Base-by-base conservation (phyloP, 345 rosid species). In the Citrus australasica region DNA sequence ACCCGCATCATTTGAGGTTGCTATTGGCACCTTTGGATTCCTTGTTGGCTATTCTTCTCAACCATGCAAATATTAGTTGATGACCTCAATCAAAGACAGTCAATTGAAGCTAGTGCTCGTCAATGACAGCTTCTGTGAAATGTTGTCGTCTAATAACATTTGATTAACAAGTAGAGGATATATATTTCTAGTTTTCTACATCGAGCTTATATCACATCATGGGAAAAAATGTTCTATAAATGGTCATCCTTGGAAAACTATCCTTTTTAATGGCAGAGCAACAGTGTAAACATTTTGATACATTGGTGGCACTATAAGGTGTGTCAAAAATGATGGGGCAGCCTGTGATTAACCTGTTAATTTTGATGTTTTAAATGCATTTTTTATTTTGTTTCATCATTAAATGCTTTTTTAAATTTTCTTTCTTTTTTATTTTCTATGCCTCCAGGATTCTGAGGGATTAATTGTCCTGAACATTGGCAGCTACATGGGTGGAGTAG, bases 401-500 rank as follows among this genome's bases (percentile, higher is more conserved):
- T 58, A 35, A 27, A 7, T 67, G 58, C 17, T 35, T 28, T 9
- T 35, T 21, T 9, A 56, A 55, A n/a, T 55, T 69, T 72, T 70
- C 40, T 46, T 13, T 46, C 21, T 71, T 69, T 5, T 73, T 22
- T 56, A 46, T 46, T 64, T 67, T 17, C 30, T 61, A 1, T 61
- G 21, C 69, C 24, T 72, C 65, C 89, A 93, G 97, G 97, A 89
- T 74, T 85, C 94, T 30, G 92, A 93, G 82, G 97, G 95, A 62
- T 82, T 93, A 64, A 92, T 93, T 81, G 89, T 93, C 76, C 90
- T 90, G 68, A 93, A 93, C 84, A 93, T 93, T 79, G 87, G 95
- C 75, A 93, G 97, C 86, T 93, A 93, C 82, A 93, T 93, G 97
- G 97, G 97, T 25, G 97, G 97, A 80, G 95, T 93, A 74, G 92